These are phyloP conservation scores for Massarina eburnea DNA, from an alignment of 2,329 filamentous ascomycete genomes.

Conservation along the genomic window DNA sequence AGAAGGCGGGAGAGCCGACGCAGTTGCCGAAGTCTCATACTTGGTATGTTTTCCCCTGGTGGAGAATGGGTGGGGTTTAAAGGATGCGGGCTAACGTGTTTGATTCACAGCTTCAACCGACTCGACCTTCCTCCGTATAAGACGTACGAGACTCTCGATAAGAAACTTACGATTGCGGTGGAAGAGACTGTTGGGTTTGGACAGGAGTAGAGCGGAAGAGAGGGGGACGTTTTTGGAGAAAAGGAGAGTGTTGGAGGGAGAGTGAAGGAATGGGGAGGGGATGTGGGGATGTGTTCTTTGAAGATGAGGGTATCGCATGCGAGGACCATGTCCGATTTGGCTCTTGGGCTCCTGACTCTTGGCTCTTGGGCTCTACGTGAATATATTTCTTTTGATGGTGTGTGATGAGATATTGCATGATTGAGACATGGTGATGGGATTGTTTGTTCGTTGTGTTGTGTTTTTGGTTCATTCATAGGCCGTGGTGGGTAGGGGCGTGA, in stretches of 20 bases:
- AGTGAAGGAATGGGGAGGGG: background rate
- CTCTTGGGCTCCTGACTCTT: too few relatives aligned
- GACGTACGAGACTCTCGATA: conserved; percentile 76
- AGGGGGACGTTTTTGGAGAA: background rate
- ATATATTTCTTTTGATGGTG: too few relatives aligned
- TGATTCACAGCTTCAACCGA: conserved; percentile 78
- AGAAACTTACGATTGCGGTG: conserved; percentile 93
- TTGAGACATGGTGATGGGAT: too few relatives aligned
- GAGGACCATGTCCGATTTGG: too few relatives aligned
- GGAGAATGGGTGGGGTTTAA: too few relatives aligned
- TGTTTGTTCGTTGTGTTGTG: too few relatives aligned
- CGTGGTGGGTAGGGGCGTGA: too few relatives aligned
- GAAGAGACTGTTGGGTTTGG: conserved; percentile 99
- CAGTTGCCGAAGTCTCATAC: conserved; percentile 97
- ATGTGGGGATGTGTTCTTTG: background rate
- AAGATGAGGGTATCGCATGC: background rate
- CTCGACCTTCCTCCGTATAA: conserved; percentile 95
- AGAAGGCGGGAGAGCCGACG: conserved; percentile 88
- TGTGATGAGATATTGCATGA: too few relatives aligned
- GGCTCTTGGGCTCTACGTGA: too few relatives aligned
- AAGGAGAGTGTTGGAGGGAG: background rate
- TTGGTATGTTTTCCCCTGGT: conserved; percentile 71
- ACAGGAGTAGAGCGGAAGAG: conserved; percentile 72
- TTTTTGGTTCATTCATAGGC: too few relatives aligned
- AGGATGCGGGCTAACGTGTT: conserved; percentile 18